These are phyloP conservation scores for Paxillus rubicundulus DNA, from an alignment of 768 basidiomycete genomes.

Conservation along the genomic window DNA sequence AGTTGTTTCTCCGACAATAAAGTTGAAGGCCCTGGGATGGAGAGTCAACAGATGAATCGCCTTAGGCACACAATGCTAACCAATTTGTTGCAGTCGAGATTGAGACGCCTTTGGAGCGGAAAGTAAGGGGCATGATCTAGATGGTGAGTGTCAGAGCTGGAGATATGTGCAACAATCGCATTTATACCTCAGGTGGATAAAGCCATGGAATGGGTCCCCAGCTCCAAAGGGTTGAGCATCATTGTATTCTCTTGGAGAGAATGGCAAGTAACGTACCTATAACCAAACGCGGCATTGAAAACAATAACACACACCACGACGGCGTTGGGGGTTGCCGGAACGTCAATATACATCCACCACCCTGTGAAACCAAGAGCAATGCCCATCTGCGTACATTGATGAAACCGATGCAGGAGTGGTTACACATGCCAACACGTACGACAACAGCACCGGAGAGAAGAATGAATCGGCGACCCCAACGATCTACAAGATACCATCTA, in stretches of 20 bases:
- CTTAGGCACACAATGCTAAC: conserved; percentile 16
- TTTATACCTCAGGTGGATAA: conserved; percentile 75
- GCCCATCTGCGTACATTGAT: conserved; percentile 60
- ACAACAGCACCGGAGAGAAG: conserved; percentile 82
- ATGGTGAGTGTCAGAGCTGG: conserved; percentile 3
- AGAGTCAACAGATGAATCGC: conserved; percentile 5
- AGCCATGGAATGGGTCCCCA: conserved; percentile 91
- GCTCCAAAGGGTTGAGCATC: conserved; percentile 24
- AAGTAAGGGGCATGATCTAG: conserved; percentile 84
- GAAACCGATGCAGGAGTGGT: conserved; percentile 2
- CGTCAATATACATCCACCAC: conserved; percentile 92
- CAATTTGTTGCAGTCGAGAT: conserved; percentile 88
- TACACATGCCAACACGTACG: conserved; percentile 40
- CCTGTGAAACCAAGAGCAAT: conserved; percentile 76
- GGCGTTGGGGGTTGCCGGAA: conserved; percentile 78
- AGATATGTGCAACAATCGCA: background rate
- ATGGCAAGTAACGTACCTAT: conserved; percentile 46
- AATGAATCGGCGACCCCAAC: conserved; percentile 85
- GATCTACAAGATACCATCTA: conserved; percentile 93
- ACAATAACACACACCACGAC: conserved; percentile 88
- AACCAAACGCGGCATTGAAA: conserved; percentile 93
- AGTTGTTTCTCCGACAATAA: conserved; percentile 83
- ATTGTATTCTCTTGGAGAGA: background rate
- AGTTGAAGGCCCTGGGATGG: conserved; percentile 68
- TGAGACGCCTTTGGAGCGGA: conserved; percentile 95